A percentile compares a stretch with the other conserved stretches of the same genome.
phyloP scores from a whole-genome alignment of 768 basidiomycete genomes.

The Tricholomella constricta region DNA sequence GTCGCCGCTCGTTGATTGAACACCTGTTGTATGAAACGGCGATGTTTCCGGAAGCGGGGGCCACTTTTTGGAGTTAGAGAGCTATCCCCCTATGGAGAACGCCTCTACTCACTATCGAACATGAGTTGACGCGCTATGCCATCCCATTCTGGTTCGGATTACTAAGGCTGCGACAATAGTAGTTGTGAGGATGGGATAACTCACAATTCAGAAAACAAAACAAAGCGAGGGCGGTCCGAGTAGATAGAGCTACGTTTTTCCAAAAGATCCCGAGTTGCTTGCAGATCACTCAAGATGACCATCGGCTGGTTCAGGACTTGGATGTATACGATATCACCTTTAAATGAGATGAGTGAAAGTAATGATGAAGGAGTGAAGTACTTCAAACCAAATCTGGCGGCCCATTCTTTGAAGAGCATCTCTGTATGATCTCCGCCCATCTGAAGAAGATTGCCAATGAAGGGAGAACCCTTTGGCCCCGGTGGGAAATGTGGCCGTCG shows the following conservation, averaged over 20 bases:
- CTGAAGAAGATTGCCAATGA: conserved; percentile 52
- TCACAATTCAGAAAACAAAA: conserved; percentile 49
- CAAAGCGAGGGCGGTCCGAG: conserved; percentile 52
- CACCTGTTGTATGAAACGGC: conserved; percentile 49
- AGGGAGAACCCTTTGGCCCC: conserved; percentile 45
- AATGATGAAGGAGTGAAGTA: not conserved
- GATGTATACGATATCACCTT: conserved; percentile 47
- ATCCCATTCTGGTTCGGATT: conserved; percentile 44
- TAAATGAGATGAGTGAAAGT: not conserved
- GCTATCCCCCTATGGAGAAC: not conserved
- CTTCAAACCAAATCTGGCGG: conserved; percentile 43
- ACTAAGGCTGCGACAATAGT: not conserved
- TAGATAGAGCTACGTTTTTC: conserved; percentile 58
- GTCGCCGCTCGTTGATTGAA: conserved; percentile 47
- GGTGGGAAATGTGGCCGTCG: conserved; percentile 40
- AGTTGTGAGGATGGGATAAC: conserved; percentile 17
- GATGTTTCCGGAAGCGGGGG: conserved; percentile 53
- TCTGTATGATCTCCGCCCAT: conserved; percentile 42
- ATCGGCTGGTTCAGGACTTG: conserved; percentile 46
- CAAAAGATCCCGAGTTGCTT: conserved; percentile 48
- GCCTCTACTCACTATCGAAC: conserved; percentile 42
- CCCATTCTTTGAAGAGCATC: conserved; percentile 43
- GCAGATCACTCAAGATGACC: conserved; percentile 50
- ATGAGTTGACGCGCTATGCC: conserved; percentile 49
- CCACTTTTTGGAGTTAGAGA: conserved; percentile 32